These are phyloP conservation scores for Colletotrichum lindemuthianum DNA, from an alignment of 2,329 filamentous ascomycete species.

Conservation along the genomic window DNA sequence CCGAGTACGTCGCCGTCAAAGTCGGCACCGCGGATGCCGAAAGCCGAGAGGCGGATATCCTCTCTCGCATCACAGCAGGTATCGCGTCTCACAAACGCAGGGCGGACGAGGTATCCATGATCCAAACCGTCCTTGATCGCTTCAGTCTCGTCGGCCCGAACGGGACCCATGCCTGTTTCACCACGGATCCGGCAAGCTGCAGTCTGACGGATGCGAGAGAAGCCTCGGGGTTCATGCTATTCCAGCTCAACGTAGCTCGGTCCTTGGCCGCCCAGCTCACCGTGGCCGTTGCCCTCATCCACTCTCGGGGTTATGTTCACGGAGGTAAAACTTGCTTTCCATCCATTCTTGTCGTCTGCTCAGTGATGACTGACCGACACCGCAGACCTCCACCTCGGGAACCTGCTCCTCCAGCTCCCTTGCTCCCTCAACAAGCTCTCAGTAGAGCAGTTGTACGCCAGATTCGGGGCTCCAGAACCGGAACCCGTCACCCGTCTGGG, in stretches of 20 bases:
- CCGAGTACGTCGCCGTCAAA: conserved; percentile 47
- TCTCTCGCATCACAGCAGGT: conserved; percentile 33
- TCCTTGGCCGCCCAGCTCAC: conserved; percentile 43
- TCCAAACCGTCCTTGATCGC: conserved; percentile 39
- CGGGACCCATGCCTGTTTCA: conserved; percentile 43
- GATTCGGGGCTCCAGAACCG: conserved; percentile 39
- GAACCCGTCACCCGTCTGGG: conserved; percentile 24
- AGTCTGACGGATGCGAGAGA: conserved; percentile 41
- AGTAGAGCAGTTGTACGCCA: conserved; percentile 40
- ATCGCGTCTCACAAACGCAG: neutral
- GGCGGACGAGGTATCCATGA: conserved; percentile 11
- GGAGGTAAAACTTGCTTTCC: conserved; percentile 37
- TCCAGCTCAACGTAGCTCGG: conserved; percentile 41
- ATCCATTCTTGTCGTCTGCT: neutral
- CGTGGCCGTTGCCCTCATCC: conserved; percentile 43
- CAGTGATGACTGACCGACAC: neutral
- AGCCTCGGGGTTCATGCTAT: conserved; percentile 32
- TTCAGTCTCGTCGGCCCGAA: conserved; percentile 43
- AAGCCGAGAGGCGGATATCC: conserved; percentile 29
- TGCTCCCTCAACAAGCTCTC: conserved; percentile 39
- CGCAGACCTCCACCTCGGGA: conserved; percentile 47
- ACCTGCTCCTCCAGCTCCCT: conserved; percentile 43
- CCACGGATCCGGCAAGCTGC: conserved; percentile 41
- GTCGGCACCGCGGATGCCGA: conserved; percentile 42
- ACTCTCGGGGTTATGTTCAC: conserved; percentile 45